Percentiles rank a stretch among this genome's conserved stretches.
phyloP scores from a whole-genome alignment of 2,329 filamentous ascomycete species.

The Lachnellula occidentalis region DNA sequence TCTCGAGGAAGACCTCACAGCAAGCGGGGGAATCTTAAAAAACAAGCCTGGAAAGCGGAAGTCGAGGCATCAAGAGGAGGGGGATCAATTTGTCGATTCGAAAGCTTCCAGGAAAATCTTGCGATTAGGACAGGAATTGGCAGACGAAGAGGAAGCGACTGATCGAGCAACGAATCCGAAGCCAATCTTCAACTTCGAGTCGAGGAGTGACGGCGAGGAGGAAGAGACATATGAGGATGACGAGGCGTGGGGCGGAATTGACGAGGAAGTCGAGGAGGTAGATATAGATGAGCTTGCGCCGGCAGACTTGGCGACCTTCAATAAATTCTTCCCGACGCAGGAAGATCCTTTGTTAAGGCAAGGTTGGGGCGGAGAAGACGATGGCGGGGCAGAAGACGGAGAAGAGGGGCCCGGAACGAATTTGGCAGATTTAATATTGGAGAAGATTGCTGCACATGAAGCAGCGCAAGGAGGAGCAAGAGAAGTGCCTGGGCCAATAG shows the following conservation, averaged over 20 bases:
- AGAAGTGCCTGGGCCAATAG: conserved; percentile 39
- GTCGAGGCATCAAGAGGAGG: conserved; percentile 52
- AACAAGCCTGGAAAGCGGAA: conserved; percentile 69
- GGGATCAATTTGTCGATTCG: conserved; percentile 74
- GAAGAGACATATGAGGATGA: conserved; percentile 49
- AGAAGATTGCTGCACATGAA: conserved; percentile 91
- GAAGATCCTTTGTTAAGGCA: conserved; percentile 39
- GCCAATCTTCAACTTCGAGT: conserved; percentile 73
- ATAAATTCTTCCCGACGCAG: conserved; percentile 75
- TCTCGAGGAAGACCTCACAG: conserved; percentile 78
- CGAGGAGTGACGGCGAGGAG: conserved; percentile 57
- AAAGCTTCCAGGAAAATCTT: conserved; percentile 86
- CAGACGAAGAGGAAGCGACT: conserved; percentile 67
- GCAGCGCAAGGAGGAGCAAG: conserved; percentile 43
- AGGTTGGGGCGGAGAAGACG: conserved; percentile 31
- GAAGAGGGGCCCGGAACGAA: conserved; percentile 59
- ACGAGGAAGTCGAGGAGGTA: conserved; percentile 63
- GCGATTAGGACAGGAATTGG: conserved; percentile 81
- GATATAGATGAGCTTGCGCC: conserved; percentile 66
- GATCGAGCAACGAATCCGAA: conserved; percentile 42
- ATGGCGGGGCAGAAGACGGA: conserved; percentile 34
- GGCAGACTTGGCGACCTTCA: conserved; percentile 82
- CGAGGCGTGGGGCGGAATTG: conserved; percentile 73
- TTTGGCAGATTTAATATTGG: conserved; percentile 84
- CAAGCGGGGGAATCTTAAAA: conserved; percentile 61